These are phyloP conservation scores for Ophiocordyceps sinensis DNA, from an alignment of 2,329 filamentous ascomycete species.

Conservation along the genomic window DNA sequence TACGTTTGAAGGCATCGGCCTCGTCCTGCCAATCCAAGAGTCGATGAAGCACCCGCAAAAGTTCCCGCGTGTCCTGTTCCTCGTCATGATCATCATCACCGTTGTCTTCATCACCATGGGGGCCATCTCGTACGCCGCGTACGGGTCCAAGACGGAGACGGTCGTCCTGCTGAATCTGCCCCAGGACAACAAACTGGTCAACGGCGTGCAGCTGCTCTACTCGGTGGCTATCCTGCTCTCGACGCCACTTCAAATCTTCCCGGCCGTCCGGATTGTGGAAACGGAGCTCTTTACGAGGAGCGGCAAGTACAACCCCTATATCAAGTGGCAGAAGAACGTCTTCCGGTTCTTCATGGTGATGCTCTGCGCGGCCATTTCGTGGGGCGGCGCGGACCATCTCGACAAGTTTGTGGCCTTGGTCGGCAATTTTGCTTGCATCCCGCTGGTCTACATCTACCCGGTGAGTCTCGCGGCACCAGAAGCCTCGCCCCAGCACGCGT, in stretches of 20 bases:
- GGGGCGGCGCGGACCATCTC: conserved; percentile 80
- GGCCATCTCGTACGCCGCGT: conserved; percentile 88
- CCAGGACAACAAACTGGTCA: conserved; percentile 90
- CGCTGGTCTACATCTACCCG: conserved; percentile 92
- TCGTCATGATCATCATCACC: conserved; percentile 92
- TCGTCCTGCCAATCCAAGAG: conserved; percentile 96
- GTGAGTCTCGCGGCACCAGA: conserved; percentile 39
- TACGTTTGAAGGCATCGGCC: conserved; percentile 92
- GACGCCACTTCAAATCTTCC: conserved; percentile 93
- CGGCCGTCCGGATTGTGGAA: conserved; percentile 90
- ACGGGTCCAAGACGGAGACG: conserved; percentile 88
- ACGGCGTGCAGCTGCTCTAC: conserved; percentile 91
- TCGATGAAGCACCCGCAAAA: conserved; percentile 86
- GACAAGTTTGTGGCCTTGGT: conserved; percentile 97
- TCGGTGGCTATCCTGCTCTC: conserved; percentile 94
- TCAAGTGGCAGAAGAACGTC: conserved; percentile 99
- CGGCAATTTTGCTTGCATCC: conserved; percentile 95
- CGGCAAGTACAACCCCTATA: conserved; percentile 94
- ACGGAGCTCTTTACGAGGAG: conserved; percentile 88
- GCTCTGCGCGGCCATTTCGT: conserved; percentile 75
- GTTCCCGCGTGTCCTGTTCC: conserved; percentile 76
- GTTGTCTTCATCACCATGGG: conserved; percentile 83
- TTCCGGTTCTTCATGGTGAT: conserved; percentile 91
- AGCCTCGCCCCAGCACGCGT: no score
- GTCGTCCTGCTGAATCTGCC: conserved; percentile 93